These are phyloP conservation scores for Scheffersomyces coipomensis DNA, from an alignment of 805 yeast genomes.

Conservation along the genomic window DNA sequence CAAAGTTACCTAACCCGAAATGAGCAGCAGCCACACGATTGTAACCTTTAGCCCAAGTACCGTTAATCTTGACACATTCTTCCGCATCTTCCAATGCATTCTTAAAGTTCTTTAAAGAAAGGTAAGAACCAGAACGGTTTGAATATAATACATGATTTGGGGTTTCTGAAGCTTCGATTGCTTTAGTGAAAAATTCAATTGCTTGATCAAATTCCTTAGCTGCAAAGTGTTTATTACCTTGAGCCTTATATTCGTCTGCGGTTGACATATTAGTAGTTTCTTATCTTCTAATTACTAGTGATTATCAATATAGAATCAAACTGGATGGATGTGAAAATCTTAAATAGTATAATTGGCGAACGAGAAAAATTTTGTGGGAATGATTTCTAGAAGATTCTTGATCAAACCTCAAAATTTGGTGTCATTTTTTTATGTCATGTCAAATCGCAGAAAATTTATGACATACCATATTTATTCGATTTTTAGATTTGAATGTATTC, in stretches of 20 bases:
- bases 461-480: too few species aligned
- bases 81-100: slow-evolving; percentile 84
- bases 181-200: slow-evolving; percentile 76
- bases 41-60: slow-evolving; percentile 94
- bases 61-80: slow-evolving; percentile 75
- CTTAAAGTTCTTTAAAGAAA: slow-evolving; percentile 71
- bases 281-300: too few species aligned
- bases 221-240: slow-evolving; percentile 91
- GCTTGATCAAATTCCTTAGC: slow-evolving; percentile 84
- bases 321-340: too few species aligned
- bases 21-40: slow-evolving; percentile 92
- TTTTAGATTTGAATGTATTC: too few species aligned
- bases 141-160: slow-evolving; percentile 94
- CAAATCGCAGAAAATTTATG: too few species aligned
- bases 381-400: too few species aligned
- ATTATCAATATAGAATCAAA: too few species aligned
- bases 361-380: too few species aligned
- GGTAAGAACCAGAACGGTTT: slow-evolving; percentile 89
- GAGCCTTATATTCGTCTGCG: slow-evolving; percentile 79
- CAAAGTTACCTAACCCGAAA: slow-evolving; percentile 78
- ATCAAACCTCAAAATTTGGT: too few species aligned
- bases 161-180: slow-evolving; percentile 74
- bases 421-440: too few species aligned
- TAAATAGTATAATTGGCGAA: too few species aligned
- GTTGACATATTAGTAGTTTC: slow-evolving; percentile 33